Evolutionary conservation across 176 grass and related monocot species (phyloP), one percentile per base, ranked within the genome.

Genomic region (Coix lacrymajobi): DNA sequence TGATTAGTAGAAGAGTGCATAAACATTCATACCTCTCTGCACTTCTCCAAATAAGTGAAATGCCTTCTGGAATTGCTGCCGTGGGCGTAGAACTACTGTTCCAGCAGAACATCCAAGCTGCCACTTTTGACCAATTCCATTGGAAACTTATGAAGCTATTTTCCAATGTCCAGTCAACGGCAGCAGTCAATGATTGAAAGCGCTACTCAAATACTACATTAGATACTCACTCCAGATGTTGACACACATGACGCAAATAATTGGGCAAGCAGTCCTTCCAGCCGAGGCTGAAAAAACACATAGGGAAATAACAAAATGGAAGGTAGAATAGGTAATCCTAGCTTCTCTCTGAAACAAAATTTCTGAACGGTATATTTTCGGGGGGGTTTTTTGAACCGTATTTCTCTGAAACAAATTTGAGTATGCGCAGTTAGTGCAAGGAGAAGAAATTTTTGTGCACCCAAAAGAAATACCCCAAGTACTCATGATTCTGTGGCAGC

Each of bases 1-100:
- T 33, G 73, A 57, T 58, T 76, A 58, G 34, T 14, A n/a, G 39
- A 75, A 26, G 12, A 4, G 19, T 54, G 7, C 33, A 77, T 49
- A 64, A 64, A 73, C 30, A 83, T 22, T 2, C 66, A 16, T 88
- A 88, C 80, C 80, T 83, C 24, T 54, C 8, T 56, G 32, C 64
- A 77, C 24, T 88, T 40, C 15, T 54, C 72, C 4, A 8, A 22
- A 43, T n/a, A 51, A 62, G 40, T 1, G 22, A n/a, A 30, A 86
- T 65, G 38, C 32, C 70, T 20, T 46, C 7, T 77, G 67, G 29
- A 0, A 52, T 3, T 38, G 8, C 8, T 56, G 41, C 31, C 17
- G 11, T 4, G 67, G 28, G 5, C 17, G 20, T 15, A 40, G 22
- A 40, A 3, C 25, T 41, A 3, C 17, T 12, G 33, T 7, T 25